Conservation (phyloP, 345 rosid genomes). For the Atalantia buxifolia region DNA sequence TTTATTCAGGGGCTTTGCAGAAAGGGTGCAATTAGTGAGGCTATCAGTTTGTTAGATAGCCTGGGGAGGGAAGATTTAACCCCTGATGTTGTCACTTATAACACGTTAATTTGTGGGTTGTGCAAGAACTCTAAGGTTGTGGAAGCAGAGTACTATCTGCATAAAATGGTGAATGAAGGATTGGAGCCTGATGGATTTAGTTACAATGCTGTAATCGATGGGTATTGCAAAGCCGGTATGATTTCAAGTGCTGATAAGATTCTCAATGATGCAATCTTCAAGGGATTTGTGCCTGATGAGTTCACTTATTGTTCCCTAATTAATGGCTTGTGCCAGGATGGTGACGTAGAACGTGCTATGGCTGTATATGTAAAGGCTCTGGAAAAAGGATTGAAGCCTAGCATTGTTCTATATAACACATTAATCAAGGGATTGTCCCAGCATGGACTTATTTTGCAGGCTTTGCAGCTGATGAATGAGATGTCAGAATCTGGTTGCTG, state of each 20-base stretch:
- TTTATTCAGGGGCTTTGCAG: slow-evolving; percentile 81
- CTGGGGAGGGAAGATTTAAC: slow-evolving; percentile 46
- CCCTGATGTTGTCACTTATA: slow-evolving; percentile 81
- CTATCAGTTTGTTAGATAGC: slow-evolving; percentile 59
- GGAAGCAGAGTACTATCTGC: slow-evolving; percentile 73
- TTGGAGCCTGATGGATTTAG: slow-evolving; percentile 73
- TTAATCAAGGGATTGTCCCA: slow-evolving; percentile 73
- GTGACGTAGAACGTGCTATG: slow-evolving; percentile 66
- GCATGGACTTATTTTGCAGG: slow-evolving; percentile 72
- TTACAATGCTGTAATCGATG: slow-evolving; percentile 68
- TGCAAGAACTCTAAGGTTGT: slow-evolving; percentile 57
- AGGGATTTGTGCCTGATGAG: slow-evolving; percentile 79
- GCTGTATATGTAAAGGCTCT: slow-evolving; percentile 55
- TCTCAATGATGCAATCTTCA: slow-evolving; percentile 60
- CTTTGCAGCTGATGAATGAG: slow-evolving; percentile 63
- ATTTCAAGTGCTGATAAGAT: slow-evolving; percentile 62
- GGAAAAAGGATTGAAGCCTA: slow-evolving; percentile 60
- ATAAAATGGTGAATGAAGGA: slow-evolving; percentile 82
- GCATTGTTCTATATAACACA: slow-evolving; percentile 58
- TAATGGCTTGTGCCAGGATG: slow-evolving; percentile 65
- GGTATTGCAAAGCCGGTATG: slow-evolving; percentile 70
- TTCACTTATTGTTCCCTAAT: slow-evolving; percentile 75
- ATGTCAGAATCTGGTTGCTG: slow-evolving; percentile 60
- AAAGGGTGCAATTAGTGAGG: slow-evolving; percentile 54
- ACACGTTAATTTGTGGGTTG: slow-evolving; percentile 75